These are phyloP conservation scores for Syncephalis plumigaleata DNA, from an alignment of 371 early-diverging fungal genomes.

Conservation along the genomic window DNA sequence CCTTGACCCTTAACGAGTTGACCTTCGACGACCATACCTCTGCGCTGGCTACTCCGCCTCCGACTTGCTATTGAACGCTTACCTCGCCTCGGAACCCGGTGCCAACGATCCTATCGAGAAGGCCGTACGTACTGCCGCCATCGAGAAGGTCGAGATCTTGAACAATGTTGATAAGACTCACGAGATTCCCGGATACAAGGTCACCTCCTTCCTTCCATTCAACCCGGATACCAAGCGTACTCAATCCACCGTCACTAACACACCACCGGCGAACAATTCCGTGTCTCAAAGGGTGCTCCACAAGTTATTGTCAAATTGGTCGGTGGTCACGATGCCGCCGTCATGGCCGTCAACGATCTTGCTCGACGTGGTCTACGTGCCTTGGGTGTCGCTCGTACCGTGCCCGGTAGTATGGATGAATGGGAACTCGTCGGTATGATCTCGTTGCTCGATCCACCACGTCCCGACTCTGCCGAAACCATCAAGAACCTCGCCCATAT, in stretches of 20 bases:
- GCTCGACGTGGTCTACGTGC: constrained; percentile 81
- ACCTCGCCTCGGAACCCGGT: constrained; percentile 77
- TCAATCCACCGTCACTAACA: constrained; percentile 63
- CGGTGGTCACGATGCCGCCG: constrained; percentile 61
- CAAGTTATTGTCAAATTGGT: constrained; percentile 73
- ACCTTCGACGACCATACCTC: constrained; percentile 81
- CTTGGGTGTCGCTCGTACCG: constrained; percentile 73
- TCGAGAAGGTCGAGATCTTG: constrained; percentile 50
- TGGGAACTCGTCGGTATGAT: constrained; percentile 58
- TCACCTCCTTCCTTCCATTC: constrained; percentile 76
- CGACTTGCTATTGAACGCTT: constrained; percentile 70
- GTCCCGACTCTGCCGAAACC: constrained; percentile 39
- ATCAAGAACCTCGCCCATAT: constrained; percentile 41
- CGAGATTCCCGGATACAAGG: constrained; percentile 70
- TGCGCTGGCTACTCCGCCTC: constrained; percentile 45
- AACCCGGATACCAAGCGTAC: constrained; percentile 83
- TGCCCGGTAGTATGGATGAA: constrained; percentile 38
- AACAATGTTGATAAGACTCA: constrained; percentile 26
- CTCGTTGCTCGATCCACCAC: constrained; percentile 79
- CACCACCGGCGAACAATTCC: constrained; percentile 43
- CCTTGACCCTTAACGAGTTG: constrained; percentile 82
- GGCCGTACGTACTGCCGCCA: constrained; percentile 70
- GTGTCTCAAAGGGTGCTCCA: constrained; percentile 89
- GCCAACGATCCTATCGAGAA: constrained; percentile 84
- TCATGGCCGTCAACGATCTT: constrained; percentile 55